Base-by-base conservation (phyloP, 2,329 filamentous ascomycete species). In the Parascedosporium putredinis region DNA sequence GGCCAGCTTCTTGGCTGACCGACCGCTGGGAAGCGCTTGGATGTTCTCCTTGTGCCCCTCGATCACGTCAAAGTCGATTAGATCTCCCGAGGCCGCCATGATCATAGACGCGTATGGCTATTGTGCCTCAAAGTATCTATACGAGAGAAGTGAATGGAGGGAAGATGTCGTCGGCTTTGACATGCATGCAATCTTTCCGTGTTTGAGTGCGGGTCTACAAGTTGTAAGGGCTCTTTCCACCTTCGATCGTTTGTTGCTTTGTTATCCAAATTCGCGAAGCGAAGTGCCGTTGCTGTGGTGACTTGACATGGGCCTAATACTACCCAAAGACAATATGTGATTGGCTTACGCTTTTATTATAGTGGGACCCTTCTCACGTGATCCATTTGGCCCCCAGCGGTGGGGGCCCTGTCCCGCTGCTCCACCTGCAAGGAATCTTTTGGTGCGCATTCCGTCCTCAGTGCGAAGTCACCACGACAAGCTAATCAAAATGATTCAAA, bases 11-110 rank as follows among this genome's bases (percentile, higher is more conserved):
- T 83, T 87, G 43, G 91, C 93, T 36, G 91, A 97, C 56, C 93
- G 74, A 20, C 78, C 93, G 54, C 88, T 86, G 14, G 91, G 90
- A 10, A 98, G 76, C 20, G 89, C 83, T 67, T 96, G 90, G 51
- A 98, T 96, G 67, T 98, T 98, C 70, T 98, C 93, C 69, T 98
- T 98, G 60, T 96, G 90, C 44, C 79, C 81, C 70, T 98, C 93
- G 68, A 98, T 96, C 55, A 96, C 79, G 59, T 95, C 86, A 70
- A 98, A 97, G 69, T 81, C 71, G 62, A 84, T 79, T 34, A 80
- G 66, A 57, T 83, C 78, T 53, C 68, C 67, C 53, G 69, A 65
- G 33, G 58, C 57, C 55, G 71, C 69, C 70, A 81, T 80, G 59
- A 59, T 66, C 55, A 49, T 45, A 9, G 4, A 14, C 29, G n/a